Evolutionary conservation across 192 early-diverging fungal genomes (phyloP).

Genomic region (Radiomyces spectabilis): DNA sequence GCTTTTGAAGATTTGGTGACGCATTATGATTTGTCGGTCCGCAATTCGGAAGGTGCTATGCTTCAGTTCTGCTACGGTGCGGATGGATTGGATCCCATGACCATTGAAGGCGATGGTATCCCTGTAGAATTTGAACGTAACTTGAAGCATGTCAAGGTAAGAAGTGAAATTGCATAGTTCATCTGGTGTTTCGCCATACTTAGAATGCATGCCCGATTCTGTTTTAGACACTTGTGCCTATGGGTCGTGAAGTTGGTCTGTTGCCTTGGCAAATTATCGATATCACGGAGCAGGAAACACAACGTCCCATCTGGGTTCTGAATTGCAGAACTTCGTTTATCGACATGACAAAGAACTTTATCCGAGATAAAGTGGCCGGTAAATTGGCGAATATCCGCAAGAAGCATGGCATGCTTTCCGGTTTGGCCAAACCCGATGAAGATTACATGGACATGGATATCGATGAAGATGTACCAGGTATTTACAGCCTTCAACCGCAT

Average conservation of each 20-base stretch:
- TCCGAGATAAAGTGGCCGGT: slow-evolving; percentile 46
- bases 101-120: slow-evolving; percentile 80
- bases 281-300: slow-evolving; percentile 41
- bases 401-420: slow-evolving; percentile 41
- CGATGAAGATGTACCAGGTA: slow-evolving; percentile 29
- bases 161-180: too few species aligned
- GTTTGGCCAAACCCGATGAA: slow-evolving; percentile 38
- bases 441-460: slow-evolving; percentile 50
- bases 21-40: slow-evolving; percentile 94
- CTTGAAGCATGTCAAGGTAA: slow-evolving; percentile 51
- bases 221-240: slow-evolving; percentile 7
- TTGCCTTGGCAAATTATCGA: slow-evolving; percentile 59
- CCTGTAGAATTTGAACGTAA: slow-evolving; percentile 88
- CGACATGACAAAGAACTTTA: slow-evolving; percentile 45
- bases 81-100: slow-evolving; percentile 92
- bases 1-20: slow-evolving; percentile 93
- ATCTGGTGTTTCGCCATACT: too few species aligned
- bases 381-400: slow-evolving; percentile 53
- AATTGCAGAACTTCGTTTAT: slow-evolving; percentile 59
- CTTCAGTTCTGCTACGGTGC: slow-evolving; percentile 96
- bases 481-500: too few species aligned
- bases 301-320: slow-evolving; percentile 38
- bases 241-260: slow-evolving; percentile 25
- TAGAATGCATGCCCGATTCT: too few species aligned
- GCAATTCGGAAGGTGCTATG: slow-evolving; percentile 83